Percentiles rank a stretch among this genome's conserved stretches.
Evolutionary conservation across 441 rosid genomes (phyloP).

Genomic region (Mallotus japonicus): DNA sequence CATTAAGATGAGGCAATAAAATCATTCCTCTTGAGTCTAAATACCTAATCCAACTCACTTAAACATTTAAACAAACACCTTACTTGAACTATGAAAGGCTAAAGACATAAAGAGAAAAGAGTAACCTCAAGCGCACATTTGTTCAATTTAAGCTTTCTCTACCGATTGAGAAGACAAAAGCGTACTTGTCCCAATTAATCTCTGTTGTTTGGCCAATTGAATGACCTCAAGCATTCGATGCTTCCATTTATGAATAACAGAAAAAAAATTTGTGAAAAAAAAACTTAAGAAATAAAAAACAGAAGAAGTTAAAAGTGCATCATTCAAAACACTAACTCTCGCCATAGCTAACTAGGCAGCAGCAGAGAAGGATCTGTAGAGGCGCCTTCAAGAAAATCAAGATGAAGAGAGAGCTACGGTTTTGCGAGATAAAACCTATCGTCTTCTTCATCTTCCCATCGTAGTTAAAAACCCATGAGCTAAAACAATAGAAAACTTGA

Average conservation of each 20-base stretch:
- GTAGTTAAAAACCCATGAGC: no score
- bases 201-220: constrained; percentile 71
- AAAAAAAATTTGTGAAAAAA: background rate
- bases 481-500: no score
- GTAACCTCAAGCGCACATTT: constrained; percentile 75
- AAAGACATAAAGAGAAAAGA: constrained; percentile 15
- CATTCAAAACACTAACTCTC: no score
- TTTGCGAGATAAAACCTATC: no score
- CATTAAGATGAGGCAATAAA: background rate
- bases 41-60: background rate
- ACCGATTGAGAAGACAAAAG: constrained; percentile 41
- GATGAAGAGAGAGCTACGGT: no score
- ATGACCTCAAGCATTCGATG: constrained; percentile 49
- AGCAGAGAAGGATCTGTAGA: no score
- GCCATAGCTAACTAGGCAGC: no score
- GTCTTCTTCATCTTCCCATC: no score
- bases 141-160: constrained; percentile 62
- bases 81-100: background rate
- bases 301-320: background rate
- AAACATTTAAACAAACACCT: constrained; percentile 25
- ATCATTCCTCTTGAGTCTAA: background rate
- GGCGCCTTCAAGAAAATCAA: no score
- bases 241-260: constrained; percentile 33
- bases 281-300: background rate
- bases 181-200: constrained; percentile 91